These are phyloP conservation scores for Dacryopinax primogenitus DNA, from an alignment of 768 basidiomycete species.

Conservation along the genomic window DNA sequence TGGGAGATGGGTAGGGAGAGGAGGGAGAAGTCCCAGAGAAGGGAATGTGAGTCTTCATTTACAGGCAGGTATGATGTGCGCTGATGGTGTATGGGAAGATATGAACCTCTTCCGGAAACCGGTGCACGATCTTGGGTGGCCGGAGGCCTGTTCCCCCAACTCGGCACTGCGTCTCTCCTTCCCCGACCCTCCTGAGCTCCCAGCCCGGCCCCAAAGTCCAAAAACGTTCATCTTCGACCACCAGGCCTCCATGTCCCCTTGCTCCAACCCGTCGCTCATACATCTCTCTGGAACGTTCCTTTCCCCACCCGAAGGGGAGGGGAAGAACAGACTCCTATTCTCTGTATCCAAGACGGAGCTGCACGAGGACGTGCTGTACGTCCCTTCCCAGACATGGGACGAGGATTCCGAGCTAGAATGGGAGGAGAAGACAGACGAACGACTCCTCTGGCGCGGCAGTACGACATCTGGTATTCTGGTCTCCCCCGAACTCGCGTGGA, in stretches of 20 bases:
- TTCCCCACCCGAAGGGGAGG: background rate
- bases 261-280: slow-evolving; percentile 32
- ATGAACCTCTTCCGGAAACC: background rate
- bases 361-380: slow-evolving; percentile 44
- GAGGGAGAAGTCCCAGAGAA: background rate
- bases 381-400: slow-evolving; percentile 38
- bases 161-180: background rate
- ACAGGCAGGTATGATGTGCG: background rate
- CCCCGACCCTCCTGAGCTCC: background rate
- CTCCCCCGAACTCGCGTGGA: slow-evolving; percentile 33
- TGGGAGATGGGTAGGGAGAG: background rate
- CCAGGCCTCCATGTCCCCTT: slow-evolving; percentile 38
- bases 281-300: slow-evolving; percentile 39
- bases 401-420: slow-evolving; percentile 36
- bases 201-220: background rate
- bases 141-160: slow-evolving; percentile 25
- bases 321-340: slow-evolving; percentile 36
- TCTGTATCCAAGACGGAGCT: slow-evolving; percentile 38
- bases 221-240: slow-evolving; percentile 40
- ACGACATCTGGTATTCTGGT: slow-evolving; percentile 55
- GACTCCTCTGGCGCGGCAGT: slow-evolving; percentile 59
- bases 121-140: slow-evolving; percentile 18
- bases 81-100: background rate
- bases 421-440: slow-evolving; percentile 48
- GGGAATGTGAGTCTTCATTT: background rate